These are phyloP conservation scores for Erysimum cheiri DNA, from an alignment of 441 rosid genomes.

Conservation along the genomic window DNA sequence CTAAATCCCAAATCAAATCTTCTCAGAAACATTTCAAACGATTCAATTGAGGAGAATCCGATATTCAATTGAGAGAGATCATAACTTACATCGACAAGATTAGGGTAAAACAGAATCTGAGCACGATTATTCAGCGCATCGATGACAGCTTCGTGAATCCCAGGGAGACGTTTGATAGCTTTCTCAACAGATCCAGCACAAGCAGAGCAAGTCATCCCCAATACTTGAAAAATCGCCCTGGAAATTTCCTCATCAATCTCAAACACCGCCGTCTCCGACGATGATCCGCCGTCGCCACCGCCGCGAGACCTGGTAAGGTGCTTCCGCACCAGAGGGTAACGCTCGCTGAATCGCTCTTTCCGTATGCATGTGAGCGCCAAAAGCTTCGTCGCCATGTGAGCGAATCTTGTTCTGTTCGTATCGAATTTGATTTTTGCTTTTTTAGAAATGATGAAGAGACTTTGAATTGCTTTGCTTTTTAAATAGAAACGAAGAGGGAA, in stretches of 20 bases:
- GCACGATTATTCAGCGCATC: constrained; percentile 74
- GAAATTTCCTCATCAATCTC: constrained; percentile 47
- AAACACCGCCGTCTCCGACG: constrained; percentile 41
- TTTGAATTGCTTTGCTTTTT: constrained; percentile 36
- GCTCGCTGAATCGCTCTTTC: constrained; percentile 51
- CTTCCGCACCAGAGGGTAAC: constrained; percentile 72
- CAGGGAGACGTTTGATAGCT: constrained; percentile 76
- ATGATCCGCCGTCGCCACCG: constrained; percentile 45
- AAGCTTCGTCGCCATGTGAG: constrained; percentile 70
- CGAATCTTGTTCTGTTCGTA: constrained; percentile 7
- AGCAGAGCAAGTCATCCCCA: constrained; percentile 81
- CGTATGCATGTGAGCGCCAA: constrained; percentile 69
- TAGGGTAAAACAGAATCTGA: constrained; percentile 65
- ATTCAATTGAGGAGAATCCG: not conserved
- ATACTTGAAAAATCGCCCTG: constrained; percentile 59
- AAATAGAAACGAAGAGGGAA: constrained; percentile 40
- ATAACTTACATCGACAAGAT: constrained; percentile 56
- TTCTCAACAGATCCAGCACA: constrained; percentile 89
- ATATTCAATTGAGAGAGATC: not conserved
- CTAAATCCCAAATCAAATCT: constrained; percentile 23
- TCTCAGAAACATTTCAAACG: not conserved
- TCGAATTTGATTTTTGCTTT: constrained; percentile 6
- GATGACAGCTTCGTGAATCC: constrained; percentile 67
- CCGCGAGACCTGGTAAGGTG: constrained; percentile 46
- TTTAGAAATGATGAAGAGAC: constrained; percentile 17